phyloP scores from a whole-genome alignment of 805 yeast genomes.

The Suhomyces vadensis region DNA sequence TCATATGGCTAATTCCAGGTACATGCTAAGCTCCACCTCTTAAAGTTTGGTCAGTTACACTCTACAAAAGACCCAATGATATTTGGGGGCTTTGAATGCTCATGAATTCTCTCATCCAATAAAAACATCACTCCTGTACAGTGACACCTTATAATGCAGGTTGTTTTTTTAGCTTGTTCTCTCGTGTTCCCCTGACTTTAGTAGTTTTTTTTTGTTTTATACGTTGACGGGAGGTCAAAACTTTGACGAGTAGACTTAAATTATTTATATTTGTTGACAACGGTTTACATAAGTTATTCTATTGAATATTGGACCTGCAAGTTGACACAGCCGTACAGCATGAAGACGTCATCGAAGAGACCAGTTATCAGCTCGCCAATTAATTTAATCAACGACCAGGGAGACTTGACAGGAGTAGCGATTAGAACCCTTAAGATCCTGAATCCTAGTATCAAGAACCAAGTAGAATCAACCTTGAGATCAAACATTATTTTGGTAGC shows the following conservation, averaged over 20 bases:
- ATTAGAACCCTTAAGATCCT: slow-evolving; percentile 18
- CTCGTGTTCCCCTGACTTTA: neutral
- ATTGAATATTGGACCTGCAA: neutral
- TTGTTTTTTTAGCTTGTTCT: neutral
- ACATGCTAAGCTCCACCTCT: neutral
- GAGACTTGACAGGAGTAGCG: neutral
- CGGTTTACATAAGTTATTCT: neutral
- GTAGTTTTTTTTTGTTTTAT: neutral
- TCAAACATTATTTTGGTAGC: slow-evolving; percentile 46
- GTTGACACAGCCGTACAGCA: slow-evolving; percentile 1
- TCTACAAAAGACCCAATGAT: too few relatives aligned
- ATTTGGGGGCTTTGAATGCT: too few relatives aligned
- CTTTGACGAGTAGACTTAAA: neutral
- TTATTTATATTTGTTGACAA: slow-evolving; percentile 2
- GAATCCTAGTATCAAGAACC: slow-evolving; percentile 18
- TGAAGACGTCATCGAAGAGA: slow-evolving; percentile 6
- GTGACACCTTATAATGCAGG: too few relatives aligned
- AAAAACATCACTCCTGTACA: too few relatives aligned
- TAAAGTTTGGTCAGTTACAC: too few relatives aligned
- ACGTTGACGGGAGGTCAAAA: neutral
- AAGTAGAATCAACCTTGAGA: slow-evolving; percentile 17
- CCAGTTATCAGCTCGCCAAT: slow-evolving; percentile 5
- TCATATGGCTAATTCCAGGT: neutral
- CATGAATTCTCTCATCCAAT: too few relatives aligned
- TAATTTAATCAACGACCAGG: neutral